Conservation (phyloP, 2,329 filamentous ascomycete genomes). For the Ophiostoma sp. region DNA sequence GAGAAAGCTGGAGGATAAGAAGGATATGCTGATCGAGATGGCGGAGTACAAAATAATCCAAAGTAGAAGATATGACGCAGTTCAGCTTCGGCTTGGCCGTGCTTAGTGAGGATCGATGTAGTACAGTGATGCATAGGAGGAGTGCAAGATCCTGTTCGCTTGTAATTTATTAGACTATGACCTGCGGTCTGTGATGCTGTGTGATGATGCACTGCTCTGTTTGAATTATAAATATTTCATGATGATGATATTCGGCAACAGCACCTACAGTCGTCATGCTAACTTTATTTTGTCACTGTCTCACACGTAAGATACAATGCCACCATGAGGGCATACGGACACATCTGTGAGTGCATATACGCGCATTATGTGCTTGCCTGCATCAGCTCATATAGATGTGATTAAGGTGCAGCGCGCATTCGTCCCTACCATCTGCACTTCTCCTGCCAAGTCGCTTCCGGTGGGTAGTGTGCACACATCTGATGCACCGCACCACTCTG, state of each 20-base stretch:
- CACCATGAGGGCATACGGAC: neutral
- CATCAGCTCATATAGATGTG: neutral
- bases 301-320: neutral
- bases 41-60: too few species aligned
- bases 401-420: too few species aligned
- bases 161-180: neutral
- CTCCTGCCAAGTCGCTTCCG: slow-evolving; percentile 3
- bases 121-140: neutral
- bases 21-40: too few species aligned
- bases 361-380: neutral
- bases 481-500: neutral
- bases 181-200: too few species aligned
- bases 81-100: too few species aligned
- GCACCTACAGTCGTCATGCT: neutral
- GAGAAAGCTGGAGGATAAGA: too few species aligned
- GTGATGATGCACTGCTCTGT: neutral
- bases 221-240: neutral
- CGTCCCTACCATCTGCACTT: neutral
- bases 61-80: too few species aligned
- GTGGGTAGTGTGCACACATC: neutral
- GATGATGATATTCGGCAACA: neutral
- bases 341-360: slow-evolving; percentile 6
- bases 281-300: neutral
- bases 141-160: neutral
- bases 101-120: neutral